phyloP scores from a whole-genome alignment of 2,329 filamentous ascomycete species.

The Trichoderma koningiopsis region DNA sequence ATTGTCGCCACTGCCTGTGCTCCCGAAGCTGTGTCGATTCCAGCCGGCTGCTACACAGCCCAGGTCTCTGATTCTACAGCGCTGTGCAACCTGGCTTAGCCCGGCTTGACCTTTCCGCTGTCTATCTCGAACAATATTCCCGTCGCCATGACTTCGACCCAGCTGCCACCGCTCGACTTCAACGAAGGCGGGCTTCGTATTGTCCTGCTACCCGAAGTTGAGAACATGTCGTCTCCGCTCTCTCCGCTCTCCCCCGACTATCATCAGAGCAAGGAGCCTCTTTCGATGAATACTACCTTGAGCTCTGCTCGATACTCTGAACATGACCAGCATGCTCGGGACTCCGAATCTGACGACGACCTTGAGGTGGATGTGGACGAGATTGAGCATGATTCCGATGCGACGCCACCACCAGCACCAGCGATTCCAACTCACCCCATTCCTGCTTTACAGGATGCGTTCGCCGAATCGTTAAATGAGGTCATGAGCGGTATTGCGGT shows the following conservation, averaged over 20 bases:
- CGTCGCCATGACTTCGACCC: slow-evolving; percentile 34
- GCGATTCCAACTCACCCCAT: slow-evolving; percentile 63
- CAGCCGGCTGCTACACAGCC: slow-evolving; percentile 2
- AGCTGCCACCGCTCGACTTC: slow-evolving; percentile 37
- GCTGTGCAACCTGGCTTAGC: background rate
- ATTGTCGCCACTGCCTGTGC: background rate
- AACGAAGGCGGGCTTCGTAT: slow-evolving; percentile 36
- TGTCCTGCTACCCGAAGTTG: slow-evolving; percentile 33
- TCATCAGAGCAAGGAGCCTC: background rate
- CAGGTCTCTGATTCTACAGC: background rate
- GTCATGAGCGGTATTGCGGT: slow-evolving; percentile 54
- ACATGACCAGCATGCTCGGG: background rate
- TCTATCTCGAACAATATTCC: background rate
- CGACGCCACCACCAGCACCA: slow-evolving; percentile 21
- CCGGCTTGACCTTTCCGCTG: background rate
- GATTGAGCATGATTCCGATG: slow-evolving; percentile 28
- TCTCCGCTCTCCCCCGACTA: slow-evolving; percentile 21
- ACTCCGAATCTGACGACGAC: slow-evolving; percentile 20
- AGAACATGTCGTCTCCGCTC: slow-evolving; percentile 11
- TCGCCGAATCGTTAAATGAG: slow-evolving; percentile 79
- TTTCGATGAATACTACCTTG: background rate
- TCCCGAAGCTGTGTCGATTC: background rate
- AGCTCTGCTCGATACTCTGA: slow-evolving; percentile 24
- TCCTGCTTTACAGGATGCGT: slow-evolving; percentile 74
- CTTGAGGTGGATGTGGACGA: slow-evolving; percentile 17